Percentiles rank a stretch among this genome's conserved stretches.
phyloP scores from a whole-genome alignment of 495 filamentous ascomycete genomes.

The Podospora appendiculata region DNA sequence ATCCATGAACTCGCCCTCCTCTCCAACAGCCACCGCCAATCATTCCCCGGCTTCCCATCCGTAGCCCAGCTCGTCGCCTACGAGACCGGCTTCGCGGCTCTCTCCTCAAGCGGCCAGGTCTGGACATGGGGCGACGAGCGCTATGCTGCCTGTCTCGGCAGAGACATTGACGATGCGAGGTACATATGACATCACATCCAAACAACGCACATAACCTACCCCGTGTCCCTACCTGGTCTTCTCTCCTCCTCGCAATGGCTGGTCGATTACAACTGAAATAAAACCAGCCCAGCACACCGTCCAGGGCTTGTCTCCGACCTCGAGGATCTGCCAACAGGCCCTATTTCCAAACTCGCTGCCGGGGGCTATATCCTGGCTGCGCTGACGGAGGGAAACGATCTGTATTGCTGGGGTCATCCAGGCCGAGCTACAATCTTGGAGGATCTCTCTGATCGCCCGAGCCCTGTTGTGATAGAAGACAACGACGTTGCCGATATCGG shows the following conservation, averaged over 20 bases:
- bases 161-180: slow-evolving; percentile 21
- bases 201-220: background rate
- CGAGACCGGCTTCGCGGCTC: slow-evolving; percentile 43
- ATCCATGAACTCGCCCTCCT: slow-evolving; percentile 6
- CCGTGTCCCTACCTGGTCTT: no score
- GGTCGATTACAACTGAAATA: background rate
- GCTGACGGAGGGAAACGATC: slow-evolving; percentile 46
- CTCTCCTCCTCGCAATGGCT: no score
- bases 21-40: background rate
- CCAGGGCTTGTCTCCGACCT: slow-evolving; percentile 42
- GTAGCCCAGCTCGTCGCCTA: slow-evolving; percentile 42
- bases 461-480: slow-evolving; percentile 29
- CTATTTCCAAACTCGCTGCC: slow-evolving; percentile 43
- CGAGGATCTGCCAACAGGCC: slow-evolving; percentile 39
- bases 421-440: slow-evolving; percentile 5
- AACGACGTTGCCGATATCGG: slow-evolving; percentile 46
- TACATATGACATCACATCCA: background rate
- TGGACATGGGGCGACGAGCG: slow-evolving; percentile 55
- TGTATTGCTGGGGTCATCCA: slow-evolving; percentile 56
- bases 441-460: slow-evolving; percentile 18
- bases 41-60: slow-evolving; percentile 12
- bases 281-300: slow-evolving; percentile 27
- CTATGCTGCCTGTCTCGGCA: slow-evolving; percentile 41
- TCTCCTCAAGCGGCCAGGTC: slow-evolving; percentile 40
- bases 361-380: slow-evolving; percentile 52